These are phyloP conservation scores for Calendula officinalis DNA, from an alignment of 129 eudicot species.

Conservation along the genomic window DNA sequence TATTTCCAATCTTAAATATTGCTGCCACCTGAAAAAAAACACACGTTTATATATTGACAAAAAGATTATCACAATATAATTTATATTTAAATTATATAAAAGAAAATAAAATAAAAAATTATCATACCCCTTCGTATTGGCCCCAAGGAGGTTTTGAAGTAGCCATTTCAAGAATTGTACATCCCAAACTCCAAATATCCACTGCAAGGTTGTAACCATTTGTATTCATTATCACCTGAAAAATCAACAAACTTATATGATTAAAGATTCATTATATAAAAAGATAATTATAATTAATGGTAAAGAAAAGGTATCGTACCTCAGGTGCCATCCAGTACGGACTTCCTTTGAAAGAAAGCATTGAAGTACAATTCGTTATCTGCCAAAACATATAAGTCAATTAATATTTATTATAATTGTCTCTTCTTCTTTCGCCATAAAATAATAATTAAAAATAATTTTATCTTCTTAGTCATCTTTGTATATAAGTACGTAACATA, in stretches of 20 bases:
- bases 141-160: conserved; percentile 98
- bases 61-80: conserved; percentile 1
- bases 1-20: conserved; percentile 94
- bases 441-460: too few relatives aligned
- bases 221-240: conserved; percentile 88
- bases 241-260: not conserved
- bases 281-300: too few relatives aligned
- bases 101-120: not conserved
- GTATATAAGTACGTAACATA: not conserved
- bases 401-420: not conserved
- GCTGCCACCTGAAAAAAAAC: conserved; percentile 78
- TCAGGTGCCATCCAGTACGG: conserved; percentile 99
- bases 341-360: conserved; percentile 99
- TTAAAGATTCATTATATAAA: too few relatives aligned
- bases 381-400: conserved; percentile 37
- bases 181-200: conserved; percentile 98
- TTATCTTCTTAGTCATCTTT: not conserved
- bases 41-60: not conserved
- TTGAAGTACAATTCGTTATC: conserved; percentile 65
- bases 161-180: conserved; percentile 98
- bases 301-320: conserved; percentile 63
- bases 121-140: conserved; percentile 88
- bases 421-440: not conserved
- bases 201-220: conserved; percentile 90
- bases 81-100: too few relatives aligned